These are phyloP conservation scores for Cercophora newfieldiana DNA, from an alignment of 495 filamentous ascomycete species.

Conservation along the genomic window DNA sequence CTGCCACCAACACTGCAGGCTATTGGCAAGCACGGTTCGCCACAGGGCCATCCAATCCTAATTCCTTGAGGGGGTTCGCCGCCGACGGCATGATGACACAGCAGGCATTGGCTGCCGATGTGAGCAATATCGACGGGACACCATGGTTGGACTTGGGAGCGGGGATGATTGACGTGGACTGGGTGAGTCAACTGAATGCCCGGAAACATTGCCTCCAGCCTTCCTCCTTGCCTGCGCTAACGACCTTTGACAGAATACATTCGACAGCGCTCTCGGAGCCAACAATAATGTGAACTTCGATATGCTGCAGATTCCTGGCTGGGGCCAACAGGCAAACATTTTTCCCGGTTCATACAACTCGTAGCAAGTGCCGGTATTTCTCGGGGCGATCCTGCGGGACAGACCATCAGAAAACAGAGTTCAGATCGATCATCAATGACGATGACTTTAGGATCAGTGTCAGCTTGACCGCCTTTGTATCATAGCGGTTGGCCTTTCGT, in stretches of 20 bases:
- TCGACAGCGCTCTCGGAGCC: slow-evolving; percentile 15
- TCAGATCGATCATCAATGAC: not conserved
- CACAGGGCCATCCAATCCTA: not conserved
- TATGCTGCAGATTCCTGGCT: not conserved
- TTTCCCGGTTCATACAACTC: not conserved
- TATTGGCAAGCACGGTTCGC: not conserved
- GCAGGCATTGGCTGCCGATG: not conserved
- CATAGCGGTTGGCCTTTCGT: not conserved
- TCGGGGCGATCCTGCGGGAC: not conserved
- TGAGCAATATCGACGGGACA: not conserved
- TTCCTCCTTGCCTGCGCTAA: not conserved
- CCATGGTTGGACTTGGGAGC: slow-evolving; percentile 15
- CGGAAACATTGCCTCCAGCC: not conserved
- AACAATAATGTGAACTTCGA: slow-evolving; percentile 6
- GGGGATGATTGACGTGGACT: slow-evolving; percentile 18
- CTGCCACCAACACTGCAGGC: not conserved
- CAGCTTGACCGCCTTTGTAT: not conserved
- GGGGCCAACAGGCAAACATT: not conserved
- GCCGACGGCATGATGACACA: not conserved
- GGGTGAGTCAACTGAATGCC: slow-evolving; percentile 22
- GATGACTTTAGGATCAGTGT: not conserved
- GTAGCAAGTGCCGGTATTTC: not conserved
- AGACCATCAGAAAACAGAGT: not conserved
- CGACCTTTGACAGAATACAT: slow-evolving; percentile 15
- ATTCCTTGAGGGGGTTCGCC: not conserved